Evolutionary conservation across 371 early-diverging fungal genomes (phyloP).

Genomic region (Mycotypha africana): DNA sequence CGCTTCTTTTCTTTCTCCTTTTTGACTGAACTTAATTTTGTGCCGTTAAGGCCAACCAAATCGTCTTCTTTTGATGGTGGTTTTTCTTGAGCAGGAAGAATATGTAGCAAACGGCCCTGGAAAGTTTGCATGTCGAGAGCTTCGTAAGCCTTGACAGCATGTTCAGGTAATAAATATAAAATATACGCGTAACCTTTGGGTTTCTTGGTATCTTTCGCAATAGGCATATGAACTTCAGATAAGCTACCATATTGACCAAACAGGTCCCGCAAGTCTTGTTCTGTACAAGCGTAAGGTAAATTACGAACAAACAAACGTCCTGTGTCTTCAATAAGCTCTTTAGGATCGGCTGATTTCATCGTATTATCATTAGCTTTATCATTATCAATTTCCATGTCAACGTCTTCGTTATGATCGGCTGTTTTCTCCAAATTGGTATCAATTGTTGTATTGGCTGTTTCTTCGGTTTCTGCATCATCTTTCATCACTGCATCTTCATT

Average conservation of each 20-base stretch:
- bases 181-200: constrained; percentile 94
- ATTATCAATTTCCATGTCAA: constrained; percentile 15
- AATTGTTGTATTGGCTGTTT: not conserved
- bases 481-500: constrained; percentile 28
- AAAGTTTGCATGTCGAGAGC: constrained; percentile 79
- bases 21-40: constrained; percentile 64
- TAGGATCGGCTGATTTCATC: constrained; percentile 25
- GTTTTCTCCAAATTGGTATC: constrained; percentile 7
- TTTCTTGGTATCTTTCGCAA: constrained; percentile 84
- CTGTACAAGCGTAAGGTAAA: constrained; percentile 85
- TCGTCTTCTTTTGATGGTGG: constrained; percentile 62
- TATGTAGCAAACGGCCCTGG: constrained; percentile 87
- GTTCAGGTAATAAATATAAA: constrained; percentile 82
- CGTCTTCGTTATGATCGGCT: constrained; percentile 9
- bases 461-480: constrained; percentile 10
- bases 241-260: constrained; percentile 88
- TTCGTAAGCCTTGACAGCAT: constrained; percentile 86
- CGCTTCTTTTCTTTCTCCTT: constrained; percentile 74
- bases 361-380: constrained; percentile 1
- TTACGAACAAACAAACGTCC: constrained; percentile 93
- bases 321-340: constrained; percentile 82
- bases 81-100: constrained; percentile 85
- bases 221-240: constrained; percentile 92
- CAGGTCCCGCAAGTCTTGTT: constrained; percentile 71
- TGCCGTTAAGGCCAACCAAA: constrained; percentile 50